phyloP scores from a whole-genome alignment of 371 early-diverging fungal species.

The Mucor racemosus region DNA sequence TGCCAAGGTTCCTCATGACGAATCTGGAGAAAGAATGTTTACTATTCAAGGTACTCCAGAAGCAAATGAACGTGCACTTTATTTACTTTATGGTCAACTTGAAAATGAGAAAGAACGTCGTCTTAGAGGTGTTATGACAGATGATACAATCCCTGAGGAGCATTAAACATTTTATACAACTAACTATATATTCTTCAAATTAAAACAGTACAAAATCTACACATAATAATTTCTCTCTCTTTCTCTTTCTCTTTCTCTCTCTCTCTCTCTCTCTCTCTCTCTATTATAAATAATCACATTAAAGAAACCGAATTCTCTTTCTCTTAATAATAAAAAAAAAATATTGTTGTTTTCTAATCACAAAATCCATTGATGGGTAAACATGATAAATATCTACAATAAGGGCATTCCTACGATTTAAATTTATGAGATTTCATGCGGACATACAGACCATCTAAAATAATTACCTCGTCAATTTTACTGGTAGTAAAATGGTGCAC shows the following conservation, averaged over 20 bases:
- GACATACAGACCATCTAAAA: too few species aligned
- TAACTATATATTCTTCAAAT: not conserved
- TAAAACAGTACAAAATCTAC: not conserved
- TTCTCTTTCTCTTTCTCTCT: not conserved
- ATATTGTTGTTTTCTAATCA: conserved; percentile 5
- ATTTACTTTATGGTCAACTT: conserved; percentile 84
- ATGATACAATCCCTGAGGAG: conserved; percentile 4
- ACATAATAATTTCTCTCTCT: not conserved
- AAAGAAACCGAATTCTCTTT: not conserved
- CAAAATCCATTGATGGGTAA: conserved; percentile 22
- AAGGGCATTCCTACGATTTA: conserved; percentile 10
- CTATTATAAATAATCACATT: not conserved
- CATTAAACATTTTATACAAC: not conserved
- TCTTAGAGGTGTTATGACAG: conserved; percentile 43
- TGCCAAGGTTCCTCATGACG: conserved; percentile 79
- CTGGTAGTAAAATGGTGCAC: conserved; percentile 14
- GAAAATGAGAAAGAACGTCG: conserved; percentile 88
- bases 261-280: not conserved
- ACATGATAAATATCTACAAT: conserved; percentile 20
- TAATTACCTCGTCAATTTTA: conserved; percentile 16
- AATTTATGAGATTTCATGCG: not conserved
- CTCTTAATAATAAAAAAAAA: not conserved
- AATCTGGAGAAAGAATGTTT: conserved; percentile 82
- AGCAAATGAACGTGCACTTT: conserved; percentile 87
- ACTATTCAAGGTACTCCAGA: conserved; percentile 89